phyloP scores from a whole-genome alignment of 371 early-diverging fungal species.

The Capillidium heterosporum region DNA sequence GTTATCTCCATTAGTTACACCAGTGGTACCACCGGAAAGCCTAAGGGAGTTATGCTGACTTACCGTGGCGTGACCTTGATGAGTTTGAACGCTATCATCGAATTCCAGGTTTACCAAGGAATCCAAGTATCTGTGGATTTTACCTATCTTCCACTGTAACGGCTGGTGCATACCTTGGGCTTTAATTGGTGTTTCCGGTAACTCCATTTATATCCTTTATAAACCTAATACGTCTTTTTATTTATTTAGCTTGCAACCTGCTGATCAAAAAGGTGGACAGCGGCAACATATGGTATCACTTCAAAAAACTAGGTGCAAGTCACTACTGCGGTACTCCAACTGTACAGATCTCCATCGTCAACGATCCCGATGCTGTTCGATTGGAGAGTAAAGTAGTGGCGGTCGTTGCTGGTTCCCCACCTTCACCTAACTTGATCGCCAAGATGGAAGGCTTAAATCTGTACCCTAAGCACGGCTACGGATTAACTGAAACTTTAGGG shows the following conservation, averaged over 20 bases:
- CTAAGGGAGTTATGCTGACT: constrained; percentile 61
- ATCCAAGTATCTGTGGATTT: constrained; percentile 32
- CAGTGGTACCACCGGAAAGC: constrained; percentile 54
- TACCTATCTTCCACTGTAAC: constrained; percentile 51
- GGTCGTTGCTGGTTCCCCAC: constrained; percentile 36
- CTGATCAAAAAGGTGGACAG: constrained; percentile 41
- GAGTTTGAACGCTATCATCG: constrained; percentile 26
- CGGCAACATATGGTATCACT: constrained; percentile 28
- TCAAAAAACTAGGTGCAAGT: constrained; percentile 26
- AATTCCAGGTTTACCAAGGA: constrained; percentile 21
- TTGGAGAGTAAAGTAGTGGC: constrained; percentile 22
- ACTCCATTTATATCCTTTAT: neutral
- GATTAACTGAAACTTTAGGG: constrained; percentile 49
- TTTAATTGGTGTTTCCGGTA: constrained; percentile 24
- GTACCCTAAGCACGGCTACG: constrained; percentile 37
- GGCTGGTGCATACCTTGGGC: constrained; percentile 52
- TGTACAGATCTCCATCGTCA: constrained; percentile 38
- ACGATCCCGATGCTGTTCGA: constrained; percentile 24
- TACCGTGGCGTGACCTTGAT: constrained; percentile 43
- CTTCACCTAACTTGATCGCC: constrained; percentile 29
- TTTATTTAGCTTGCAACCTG: constrained; percentile 19
- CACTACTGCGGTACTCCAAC: constrained; percentile 50
- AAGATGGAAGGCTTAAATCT: constrained; percentile 28
- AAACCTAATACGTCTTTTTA: neutral
- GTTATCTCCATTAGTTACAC: constrained; percentile 96